Conservation (phyloP, 352 stramenopile genomes). For the Lagenidium sp. region DNA sequence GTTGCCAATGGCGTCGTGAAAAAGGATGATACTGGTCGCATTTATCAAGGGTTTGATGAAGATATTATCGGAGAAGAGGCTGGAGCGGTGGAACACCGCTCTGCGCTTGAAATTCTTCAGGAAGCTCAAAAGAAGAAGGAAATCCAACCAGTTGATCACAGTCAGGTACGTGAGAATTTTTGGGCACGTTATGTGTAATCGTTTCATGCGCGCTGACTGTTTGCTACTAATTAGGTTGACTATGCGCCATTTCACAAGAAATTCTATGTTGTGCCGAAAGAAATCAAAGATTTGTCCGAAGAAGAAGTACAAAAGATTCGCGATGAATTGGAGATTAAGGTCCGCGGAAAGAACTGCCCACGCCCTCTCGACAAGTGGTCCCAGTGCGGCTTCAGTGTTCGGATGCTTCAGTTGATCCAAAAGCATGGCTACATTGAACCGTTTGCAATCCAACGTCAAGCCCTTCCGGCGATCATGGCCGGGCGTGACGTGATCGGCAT, state of each 20-base stretch:
- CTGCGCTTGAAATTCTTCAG: conserved; percentile 86
- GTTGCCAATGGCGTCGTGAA: conserved; percentile 12
- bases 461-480: conserved; percentile 97
- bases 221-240: conserved; percentile 54
- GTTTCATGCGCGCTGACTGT: too few relatives aligned
- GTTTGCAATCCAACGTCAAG: conserved; percentile 97
- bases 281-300: conserved; percentile 86
- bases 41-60: conserved; percentile 83
- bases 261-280: conserved; percentile 96
- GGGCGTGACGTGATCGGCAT: conserved; percentile 99
- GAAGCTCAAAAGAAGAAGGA: conserved; percentile 91
- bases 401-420: conserved; percentile 92
- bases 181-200: neutral
- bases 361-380: conserved; percentile 94
- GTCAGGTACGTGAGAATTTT: conserved; percentile 20
- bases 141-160: conserved; percentile 96
- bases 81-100: conserved; percentile 62
- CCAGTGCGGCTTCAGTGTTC: conserved; percentile 96
- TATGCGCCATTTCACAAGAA: conserved; percentile 99
- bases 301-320: conserved; percentile 76
- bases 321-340: conserved; percentile 92
- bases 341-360: conserved; percentile 96
- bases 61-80: conserved; percentile 78
- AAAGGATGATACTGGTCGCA: conserved; percentile 62
- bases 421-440: conserved; percentile 91